These are phyloP conservation scores for Fistulifera pelliculosa DNA, from an alignment of 108 stramenopile genomes.

Conservation along the genomic window DNA sequence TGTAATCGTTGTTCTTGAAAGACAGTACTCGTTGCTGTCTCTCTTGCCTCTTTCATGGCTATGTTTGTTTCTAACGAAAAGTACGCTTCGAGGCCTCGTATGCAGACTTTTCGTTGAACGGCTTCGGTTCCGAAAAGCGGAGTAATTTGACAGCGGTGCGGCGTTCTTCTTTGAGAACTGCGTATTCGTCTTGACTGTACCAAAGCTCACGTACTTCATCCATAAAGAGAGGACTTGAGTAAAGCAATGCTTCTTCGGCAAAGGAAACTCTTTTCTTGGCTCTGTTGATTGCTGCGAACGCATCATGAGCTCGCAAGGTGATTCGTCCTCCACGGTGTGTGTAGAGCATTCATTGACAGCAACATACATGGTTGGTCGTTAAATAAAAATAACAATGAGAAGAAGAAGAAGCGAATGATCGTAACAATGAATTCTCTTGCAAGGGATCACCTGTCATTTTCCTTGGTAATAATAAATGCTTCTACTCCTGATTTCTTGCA, in stretches of 20 bases:
- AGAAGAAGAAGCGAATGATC: too few species aligned
- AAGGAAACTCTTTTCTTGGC: not conserved
- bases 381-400: too few species aligned
- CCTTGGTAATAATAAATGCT: too few species aligned
- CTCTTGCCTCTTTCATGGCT: conserved; percentile 1
- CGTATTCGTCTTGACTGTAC: conserved; percentile 1
- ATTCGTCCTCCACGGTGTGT: too few species aligned
- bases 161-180: not conserved
- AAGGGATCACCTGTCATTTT: too few species aligned
- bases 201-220: not conserved
- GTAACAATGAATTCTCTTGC: too few species aligned
- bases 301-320: too few species aligned
- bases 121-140: not conserved
- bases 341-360: too few species aligned
- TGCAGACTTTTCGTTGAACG: not conserved
- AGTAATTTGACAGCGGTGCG: not conserved
- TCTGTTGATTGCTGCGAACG: too few species aligned
- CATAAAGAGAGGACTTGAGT: not conserved
- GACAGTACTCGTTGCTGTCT: not conserved
- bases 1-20: conserved; percentile 1
- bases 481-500: too few species aligned
- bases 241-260: not conserved
- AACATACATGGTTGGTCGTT: too few species aligned
- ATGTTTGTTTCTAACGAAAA: conserved; percentile 1
- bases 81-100: conserved; percentile 7